Evolutionary conservation across 1,139 yeast species (phyloP), one percentile per base, ranked within the genome.

Genomic region (Chernovozyma aurita): DNA sequence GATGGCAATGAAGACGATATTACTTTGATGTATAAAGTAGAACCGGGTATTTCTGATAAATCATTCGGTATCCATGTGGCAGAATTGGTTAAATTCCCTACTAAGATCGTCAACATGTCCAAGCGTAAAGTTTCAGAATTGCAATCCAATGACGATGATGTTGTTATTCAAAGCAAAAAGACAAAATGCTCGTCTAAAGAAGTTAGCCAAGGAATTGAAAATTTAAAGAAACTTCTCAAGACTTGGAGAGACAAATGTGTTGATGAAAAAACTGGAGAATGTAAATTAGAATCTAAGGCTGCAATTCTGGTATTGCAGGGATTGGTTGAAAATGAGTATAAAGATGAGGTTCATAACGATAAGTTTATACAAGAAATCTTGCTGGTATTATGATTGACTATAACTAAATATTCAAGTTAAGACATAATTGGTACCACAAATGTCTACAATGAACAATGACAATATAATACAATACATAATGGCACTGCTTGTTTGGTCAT

Each of bases 31-130:
- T 92, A 90, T 60, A 85, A 83, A 52, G 97, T 92, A 13, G 96
- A 86, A 47, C 85, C 86, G 1, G 98, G 98, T 12, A 76, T 88
- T 37, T 80, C 95, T 3, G 95, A 88, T 54, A 95, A 88, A 55
- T 88, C 97, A 0, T 92, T 92, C 61, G 98, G 98, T 60, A 88
- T 92, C 33, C 95, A 92, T 57, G 98, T 92, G 29, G 97, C 98
- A 0, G 97, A 92, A 59, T 78, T 90, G 32, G 97, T 92, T 25
- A 82, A 85, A 46, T 92, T 92, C 57, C 98, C 98, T 1, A 65
- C 68, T 21, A 90, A 90, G 56, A 92, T 92, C 33, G 78, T 92
- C 35, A 75, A 78, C 39, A 92, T 92, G 97, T 96, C 98, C 3
- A 92, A 92, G 53, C 76, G 97, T 43, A 90, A 90, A 56, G 95